Evolutionary conservation across 306 rosid genomes (phyloP).

Genomic region (Clitoria ternatea): DNA sequence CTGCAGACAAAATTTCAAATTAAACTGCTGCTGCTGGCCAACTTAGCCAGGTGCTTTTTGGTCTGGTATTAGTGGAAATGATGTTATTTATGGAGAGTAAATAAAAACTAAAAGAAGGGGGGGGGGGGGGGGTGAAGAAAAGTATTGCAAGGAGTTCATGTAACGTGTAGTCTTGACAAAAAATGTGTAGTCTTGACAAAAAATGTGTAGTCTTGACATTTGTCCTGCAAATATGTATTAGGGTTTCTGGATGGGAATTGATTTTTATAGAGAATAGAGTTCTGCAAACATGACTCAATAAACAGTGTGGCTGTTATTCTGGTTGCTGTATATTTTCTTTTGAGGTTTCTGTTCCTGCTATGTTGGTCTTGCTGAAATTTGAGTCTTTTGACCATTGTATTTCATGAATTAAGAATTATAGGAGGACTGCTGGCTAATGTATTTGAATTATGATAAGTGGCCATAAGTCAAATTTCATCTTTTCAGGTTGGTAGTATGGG

Average conservation of each 20-base stretch:
- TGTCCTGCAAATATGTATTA: conserved; percentile 14
- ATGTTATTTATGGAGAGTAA: neutral
- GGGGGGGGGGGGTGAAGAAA: conserved; percentile 13
- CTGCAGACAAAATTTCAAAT: conserved; percentile 33
- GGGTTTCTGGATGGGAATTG: neutral
- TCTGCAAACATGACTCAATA: too few species aligned
- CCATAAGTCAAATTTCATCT: conserved; percentile 16
- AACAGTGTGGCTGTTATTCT: neutral
- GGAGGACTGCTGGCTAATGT: neutral
- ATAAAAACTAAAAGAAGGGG: neutral
- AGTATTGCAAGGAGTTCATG: neutral
- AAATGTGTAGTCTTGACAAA: neutral
- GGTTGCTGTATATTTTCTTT: neutral
- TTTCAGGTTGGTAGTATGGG: conserved; percentile 88
- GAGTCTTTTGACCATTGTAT: conserved; percentile 4
- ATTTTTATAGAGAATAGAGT: neutral
- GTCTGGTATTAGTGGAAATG: conserved; percentile 27
- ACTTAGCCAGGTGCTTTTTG: conserved; percentile 43
- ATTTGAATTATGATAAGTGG: conserved; percentile 23
- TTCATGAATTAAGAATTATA: conserved; percentile 17
- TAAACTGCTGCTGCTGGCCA: conserved; percentile 49
- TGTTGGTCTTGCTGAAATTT: neutral
- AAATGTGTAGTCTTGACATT: neutral
- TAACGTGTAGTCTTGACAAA: too few species aligned
- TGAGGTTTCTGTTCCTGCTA: neutral